A percentile compares a stretch with the other conserved stretches of the same genome.
These are phyloP conservation scores for Cairneyella variabilis DNA, from an alignment of 495 filamentous ascomycete genomes.

Conservation along the genomic window DNA sequence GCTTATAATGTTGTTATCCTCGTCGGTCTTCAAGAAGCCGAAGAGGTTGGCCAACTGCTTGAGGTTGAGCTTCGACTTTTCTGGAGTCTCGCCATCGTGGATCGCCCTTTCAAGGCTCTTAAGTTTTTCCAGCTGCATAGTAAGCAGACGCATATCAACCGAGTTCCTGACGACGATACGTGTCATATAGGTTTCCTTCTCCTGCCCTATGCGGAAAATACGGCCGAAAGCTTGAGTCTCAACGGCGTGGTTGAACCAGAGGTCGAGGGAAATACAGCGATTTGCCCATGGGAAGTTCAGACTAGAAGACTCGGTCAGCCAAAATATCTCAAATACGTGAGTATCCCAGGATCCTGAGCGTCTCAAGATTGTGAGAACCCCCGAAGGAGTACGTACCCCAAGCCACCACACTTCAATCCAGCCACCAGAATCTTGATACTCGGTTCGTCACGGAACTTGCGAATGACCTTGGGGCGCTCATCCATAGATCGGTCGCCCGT, in stretches of 20 bases:
- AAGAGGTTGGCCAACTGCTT: slow-evolving; percentile 16
- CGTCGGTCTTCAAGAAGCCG: slow-evolving; percentile 20
- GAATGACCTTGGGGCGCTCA: slow-evolving; percentile 15
- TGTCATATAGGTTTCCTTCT: slow-evolving; percentile 46
- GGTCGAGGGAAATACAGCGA: slow-evolving; percentile 53
- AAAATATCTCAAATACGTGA: too few species aligned
- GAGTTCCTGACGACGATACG: slow-evolving; percentile 46
- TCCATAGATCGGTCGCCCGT: slow-evolving; percentile 23
- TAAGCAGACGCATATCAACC: slow-evolving; percentile 47
- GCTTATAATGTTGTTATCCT: slow-evolving; percentile 9
- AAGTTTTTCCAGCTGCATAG: slow-evolving; percentile 18
- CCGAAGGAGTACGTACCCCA: too few species aligned
- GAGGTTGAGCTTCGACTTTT: not conserved
- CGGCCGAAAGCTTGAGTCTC: slow-evolving; percentile 72
- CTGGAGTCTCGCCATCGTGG: not conserved
- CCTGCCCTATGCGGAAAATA: slow-evolving; percentile 60
- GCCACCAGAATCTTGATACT: slow-evolving; percentile 34
- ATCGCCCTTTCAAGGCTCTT: slow-evolving; percentile 7
- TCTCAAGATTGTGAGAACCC: too few species aligned
- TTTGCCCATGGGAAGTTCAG: slow-evolving; percentile 54
- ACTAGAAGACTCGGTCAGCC: slow-evolving; percentile 36
- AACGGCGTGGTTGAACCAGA: slow-evolving; percentile 54
- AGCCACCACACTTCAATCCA: slow-evolving; percentile 30
- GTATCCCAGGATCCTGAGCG: too few species aligned
- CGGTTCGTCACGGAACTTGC: slow-evolving; percentile 14